Conservation (phyloP, 2,329 filamentous ascomycete genomes). For the Sporothrix sp. region DNA sequence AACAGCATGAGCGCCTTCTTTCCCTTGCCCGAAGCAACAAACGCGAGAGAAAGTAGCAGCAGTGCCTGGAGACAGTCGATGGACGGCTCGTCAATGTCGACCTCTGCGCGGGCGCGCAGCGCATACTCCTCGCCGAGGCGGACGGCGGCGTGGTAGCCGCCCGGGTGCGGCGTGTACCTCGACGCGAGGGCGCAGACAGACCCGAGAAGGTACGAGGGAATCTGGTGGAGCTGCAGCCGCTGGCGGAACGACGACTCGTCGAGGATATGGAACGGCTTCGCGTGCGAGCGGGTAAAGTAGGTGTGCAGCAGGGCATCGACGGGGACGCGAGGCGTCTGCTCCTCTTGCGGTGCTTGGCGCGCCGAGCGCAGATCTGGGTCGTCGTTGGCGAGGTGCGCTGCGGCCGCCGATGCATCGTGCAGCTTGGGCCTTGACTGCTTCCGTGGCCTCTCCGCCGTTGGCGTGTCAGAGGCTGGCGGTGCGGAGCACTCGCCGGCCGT, state of each 20-base stretch:
- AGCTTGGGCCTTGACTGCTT: background rate
- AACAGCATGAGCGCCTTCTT: conserved; percentile 84
- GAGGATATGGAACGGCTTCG: conserved; percentile 71
- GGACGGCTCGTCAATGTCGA: conserved; percentile 73
- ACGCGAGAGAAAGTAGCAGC: conserved; percentile 64
- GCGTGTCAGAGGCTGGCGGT: background rate
- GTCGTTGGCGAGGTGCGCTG: background rate
- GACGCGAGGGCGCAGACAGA: conserved; percentile 53
- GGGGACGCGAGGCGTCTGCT: conserved; percentile 31
- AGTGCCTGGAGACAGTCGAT: conserved; percentile 69
- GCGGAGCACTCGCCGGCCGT: background rate
- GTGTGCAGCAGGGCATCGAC: conserved; percentile 61
- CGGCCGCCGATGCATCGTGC: background rate
- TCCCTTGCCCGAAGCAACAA: conserved; percentile 66
- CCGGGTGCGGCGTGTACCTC: conserved; percentile 60
- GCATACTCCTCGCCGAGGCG: conserved; percentile 65
- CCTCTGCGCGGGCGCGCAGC: conserved; percentile 53
- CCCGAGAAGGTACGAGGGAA: conserved; percentile 45
- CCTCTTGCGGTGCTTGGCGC: conserved; percentile 28
- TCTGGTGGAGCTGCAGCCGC: conserved; percentile 56
- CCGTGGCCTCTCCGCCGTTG: background rate
- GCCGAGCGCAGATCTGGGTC: background rate
- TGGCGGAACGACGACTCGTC: conserved; percentile 69
- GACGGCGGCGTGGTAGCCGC: conserved; percentile 57
- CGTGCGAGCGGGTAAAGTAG: conserved; percentile 71